Evolutionary conservation across 371 early-diverging fungal genomes (phyloP).

Genomic region (Apophysomyces variabilis): DNA sequence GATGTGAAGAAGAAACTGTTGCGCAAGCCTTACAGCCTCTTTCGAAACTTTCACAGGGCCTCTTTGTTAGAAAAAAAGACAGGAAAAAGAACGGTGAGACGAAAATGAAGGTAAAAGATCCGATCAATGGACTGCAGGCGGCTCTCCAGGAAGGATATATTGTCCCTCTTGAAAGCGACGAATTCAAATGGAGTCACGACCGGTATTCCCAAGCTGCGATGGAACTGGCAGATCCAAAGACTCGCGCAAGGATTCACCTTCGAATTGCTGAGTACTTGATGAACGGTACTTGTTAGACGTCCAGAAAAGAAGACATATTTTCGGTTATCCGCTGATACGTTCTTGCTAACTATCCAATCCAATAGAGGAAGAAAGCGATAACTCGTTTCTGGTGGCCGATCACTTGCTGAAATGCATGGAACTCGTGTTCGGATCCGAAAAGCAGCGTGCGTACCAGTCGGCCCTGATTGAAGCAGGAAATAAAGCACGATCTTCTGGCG

Average conservation of each 20-base stretch:
- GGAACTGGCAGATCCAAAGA: slow-evolving; percentile 40
- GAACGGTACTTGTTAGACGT: slow-evolving; percentile 14
- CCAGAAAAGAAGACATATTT: neutral
- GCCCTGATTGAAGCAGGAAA: slow-evolving; percentile 42
- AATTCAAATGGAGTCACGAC: slow-evolving; percentile 54
- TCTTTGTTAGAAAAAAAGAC: neutral
- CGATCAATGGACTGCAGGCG: slow-evolving; percentile 50
- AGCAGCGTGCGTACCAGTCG: slow-evolving; percentile 28
- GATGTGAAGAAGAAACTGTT: neutral
- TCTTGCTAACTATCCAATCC: neutral
- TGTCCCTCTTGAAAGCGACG: slow-evolving; percentile 42
- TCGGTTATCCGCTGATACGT: too few species aligned
- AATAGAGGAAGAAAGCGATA: slow-evolving; percentile 32
- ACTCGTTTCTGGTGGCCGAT: slow-evolving; percentile 36
- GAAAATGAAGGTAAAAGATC: slow-evolving; percentile 18
- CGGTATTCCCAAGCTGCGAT: slow-evolving; percentile 55
- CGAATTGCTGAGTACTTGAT: slow-evolving; percentile 42
- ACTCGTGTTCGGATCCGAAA: slow-evolving; percentile 23
- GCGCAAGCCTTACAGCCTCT: slow-evolving; percentile 6
- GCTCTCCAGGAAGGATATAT: slow-evolving; percentile 53
- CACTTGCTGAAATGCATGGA: slow-evolving; percentile 42
- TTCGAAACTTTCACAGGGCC: slow-evolving; percentile 7
- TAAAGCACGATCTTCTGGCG: slow-evolving; percentile 42
- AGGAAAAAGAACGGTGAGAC: neutral
- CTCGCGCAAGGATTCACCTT: slow-evolving; percentile 41